These are phyloP conservation scores for Fagus sylvatica DNA, from an alignment of 306 rosid genomes.

Conservation along the genomic window DNA sequence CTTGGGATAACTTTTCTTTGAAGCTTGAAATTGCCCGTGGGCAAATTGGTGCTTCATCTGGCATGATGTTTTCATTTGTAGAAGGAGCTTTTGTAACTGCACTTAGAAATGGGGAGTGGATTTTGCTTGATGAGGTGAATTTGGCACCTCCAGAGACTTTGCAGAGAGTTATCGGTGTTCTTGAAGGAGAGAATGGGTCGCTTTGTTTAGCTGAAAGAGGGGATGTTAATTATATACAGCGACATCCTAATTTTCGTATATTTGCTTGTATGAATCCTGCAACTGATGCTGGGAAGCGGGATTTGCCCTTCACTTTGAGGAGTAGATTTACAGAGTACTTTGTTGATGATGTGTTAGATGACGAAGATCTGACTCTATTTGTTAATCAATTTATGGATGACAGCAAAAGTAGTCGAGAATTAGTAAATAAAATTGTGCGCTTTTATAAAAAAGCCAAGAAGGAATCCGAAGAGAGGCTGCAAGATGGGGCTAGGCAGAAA, in stretches of 20 bases:
- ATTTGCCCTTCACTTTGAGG: conserved; percentile 76
- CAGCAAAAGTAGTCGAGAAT: conserved; percentile 30
- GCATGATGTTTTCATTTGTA: conserved; percentile 88
- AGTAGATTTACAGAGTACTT: conserved; percentile 91
- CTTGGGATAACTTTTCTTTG: conserved; percentile 62
- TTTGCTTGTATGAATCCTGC: conserved; percentile 99
- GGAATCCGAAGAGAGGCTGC: conserved; percentile 80
- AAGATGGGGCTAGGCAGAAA: conserved; percentile 92
- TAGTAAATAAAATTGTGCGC: conserved; percentile 50
- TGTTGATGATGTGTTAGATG: conserved; percentile 83
- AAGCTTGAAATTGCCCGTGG: conserved; percentile 51
- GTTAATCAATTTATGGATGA: conserved; percentile 48
- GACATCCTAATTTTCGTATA: conserved; percentile 85
- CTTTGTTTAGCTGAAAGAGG: conserved; percentile 95
- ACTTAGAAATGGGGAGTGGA: conserved; percentile 86
- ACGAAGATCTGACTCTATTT: conserved; percentile 71
- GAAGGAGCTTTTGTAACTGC: conserved; percentile 95
- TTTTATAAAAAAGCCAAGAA: conserved; percentile 75
- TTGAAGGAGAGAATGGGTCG: conserved; percentile 84
- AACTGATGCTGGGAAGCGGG: conserved; percentile 97
- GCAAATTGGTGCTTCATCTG: conserved; percentile 53
- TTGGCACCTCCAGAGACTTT: conserved; percentile 95
- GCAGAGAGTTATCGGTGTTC: conserved; percentile 86
- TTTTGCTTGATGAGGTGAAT: conserved; percentile 97
- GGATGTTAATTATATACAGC: conserved; percentile 63